Evolutionary conservation across 331 rosid genomes (phyloP), one percentile per base, ranked within the genome.

Genomic region (Pyracantha coccinea): DNA sequence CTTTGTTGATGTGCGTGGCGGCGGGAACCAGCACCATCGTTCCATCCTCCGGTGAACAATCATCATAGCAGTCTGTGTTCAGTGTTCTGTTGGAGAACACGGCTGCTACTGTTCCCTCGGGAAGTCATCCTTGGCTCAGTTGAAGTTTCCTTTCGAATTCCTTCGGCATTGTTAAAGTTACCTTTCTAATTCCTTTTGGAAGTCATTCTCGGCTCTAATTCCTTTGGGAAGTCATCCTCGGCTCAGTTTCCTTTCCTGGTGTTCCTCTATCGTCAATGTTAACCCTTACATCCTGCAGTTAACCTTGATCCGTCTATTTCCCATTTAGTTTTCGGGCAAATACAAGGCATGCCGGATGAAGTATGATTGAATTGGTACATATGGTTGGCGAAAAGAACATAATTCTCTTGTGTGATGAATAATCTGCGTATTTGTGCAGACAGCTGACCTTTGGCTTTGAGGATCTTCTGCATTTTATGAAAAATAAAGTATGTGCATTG

Each of bases 201-300:
- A 50, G 1, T 50, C 96, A 90, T 90, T 93, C 96, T 90, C 86
- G 93, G 96, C 65, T 60, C 33, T 54, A 62, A 71, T 57, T 57
- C 62, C 32, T 59, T 57, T 13, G 7, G 62, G 62, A 57, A 57
- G 62, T 57, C 28, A 57, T 57, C 57, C 57, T 16, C 57, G 47
- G 57, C 57, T 50, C 57, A 50, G n/a, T 50, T 53, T 4, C 28
- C 25, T 57, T 57, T 57, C 31, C 60, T 58, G 50, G 38, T 47
- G 70, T 33, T 17, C 63, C 33, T 16, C 23, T 59, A 15, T 10
- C 45, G 14, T 73, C 80, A 32, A 50, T 71, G 24, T 77, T 72
- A 72, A 69, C 64, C 31, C 25, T 11, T 9, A 59, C 64, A 9
- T 59, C 12, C 31, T 9, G 31, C 16, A 14, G 31, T 15, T 62